Percentiles rank a stretch among this genome's conserved stretches.
Evolutionary conservation across 2,329 filamentous ascomycete genomes (phyloP).

Genomic region (Cercospora janseana): DNA sequence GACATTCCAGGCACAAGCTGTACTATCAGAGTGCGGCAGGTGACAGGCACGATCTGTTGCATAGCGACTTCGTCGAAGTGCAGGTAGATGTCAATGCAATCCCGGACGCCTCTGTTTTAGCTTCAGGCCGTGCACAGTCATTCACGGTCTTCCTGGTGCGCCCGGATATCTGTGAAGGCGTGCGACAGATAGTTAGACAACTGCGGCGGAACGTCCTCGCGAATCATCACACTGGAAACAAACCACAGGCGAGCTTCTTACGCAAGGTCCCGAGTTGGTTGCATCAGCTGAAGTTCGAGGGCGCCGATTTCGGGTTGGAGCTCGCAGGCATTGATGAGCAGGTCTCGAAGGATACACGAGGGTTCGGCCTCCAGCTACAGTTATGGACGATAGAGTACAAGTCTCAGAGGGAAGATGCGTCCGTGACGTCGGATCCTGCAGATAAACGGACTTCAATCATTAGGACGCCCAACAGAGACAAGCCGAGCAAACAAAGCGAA

Average conservation of each 20-base stretch:
- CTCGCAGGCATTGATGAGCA: slow-evolving; percentile 82
- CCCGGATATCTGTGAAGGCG: slow-evolving; percentile 85
- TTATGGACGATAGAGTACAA: slow-evolving; percentile 87
- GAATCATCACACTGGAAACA: slow-evolving; percentile 39
- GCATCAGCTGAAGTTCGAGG: slow-evolving; percentile 77
- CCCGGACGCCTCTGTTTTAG: slow-evolving; percentile 79
- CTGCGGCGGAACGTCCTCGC: slow-evolving; percentile 69
- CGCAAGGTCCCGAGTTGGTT: slow-evolving; percentile 82
- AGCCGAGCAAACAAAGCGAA: slow-evolving; percentile 31
- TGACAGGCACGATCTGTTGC: slow-evolving; percentile 78
- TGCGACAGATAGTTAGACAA: slow-evolving; percentile 87
- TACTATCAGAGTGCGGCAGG: slow-evolving; percentile 91
- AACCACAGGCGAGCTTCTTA: slow-evolving; percentile 63
- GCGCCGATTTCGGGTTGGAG: slow-evolving; percentile 84
- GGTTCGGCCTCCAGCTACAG: slow-evolving; percentile 81
- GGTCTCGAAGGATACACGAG: slow-evolving; percentile 77
- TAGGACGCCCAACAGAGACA: slow-evolving; percentile 54
- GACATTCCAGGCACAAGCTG: slow-evolving; percentile 80
- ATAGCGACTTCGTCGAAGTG: slow-evolving; percentile 83
- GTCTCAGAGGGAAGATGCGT: slow-evolving; percentile 64
- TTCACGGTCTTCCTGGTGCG: slow-evolving; percentile 87
- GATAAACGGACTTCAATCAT: slow-evolving; percentile 71
- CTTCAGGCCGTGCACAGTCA: slow-evolving; percentile 76
- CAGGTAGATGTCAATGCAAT: slow-evolving; percentile 81
- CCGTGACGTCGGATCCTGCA: slow-evolving; percentile 28